Base-by-base conservation (phyloP, 2,329 filamentous ascomycete genomes). In the Phaeophleospora eucalypticola region DNA sequence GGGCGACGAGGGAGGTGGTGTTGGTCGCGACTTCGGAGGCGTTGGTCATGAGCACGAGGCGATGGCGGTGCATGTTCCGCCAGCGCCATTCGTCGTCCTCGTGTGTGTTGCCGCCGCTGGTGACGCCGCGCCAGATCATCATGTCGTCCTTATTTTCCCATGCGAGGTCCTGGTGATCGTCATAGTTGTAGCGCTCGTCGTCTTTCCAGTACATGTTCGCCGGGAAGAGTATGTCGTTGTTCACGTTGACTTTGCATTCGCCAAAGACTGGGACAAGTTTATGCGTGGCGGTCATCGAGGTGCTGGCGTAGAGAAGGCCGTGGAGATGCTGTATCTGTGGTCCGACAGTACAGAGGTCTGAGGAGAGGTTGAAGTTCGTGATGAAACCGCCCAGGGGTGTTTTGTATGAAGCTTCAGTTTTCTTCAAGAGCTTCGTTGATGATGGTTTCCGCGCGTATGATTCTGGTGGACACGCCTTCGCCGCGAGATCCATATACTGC, bases 31-130 rank as follows among this genome's bases (percentile, higher is more conserved):
- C 19, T 7, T 73, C 74, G 8, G 81, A 83, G 10, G 71, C 77
- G 56, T 88, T 87, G 58, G 82, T 77, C 80, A 87, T 84, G 37
- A 80, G 73, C 1, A 87, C 75, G 58, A 88, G 85, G 1, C 85
- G 81, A 58, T 87, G 85, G 2, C 84, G 79, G 51, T 88, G 84
- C 59, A 86, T 87, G 0, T 78, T 76, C 9, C 71, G 76, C 84
- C 84, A 88, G 39, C 17, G 44, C 29, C 19, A 41, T 18, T 73
- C 73, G 56, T 81, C 87, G n/a, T 72, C 58, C 19, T 57, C 53
- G 14, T 59, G 62, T 48, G 70, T 68, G 6, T 68, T 65, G 1
- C 72, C 73, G 1, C 72, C 72, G 1, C 66, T 67, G 6, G 70
- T 71, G 6, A 56, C 61, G n/a, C 73, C 73, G 37, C 72, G 66